Percentiles rank a stretch among this genome's conserved stretches.
These are phyloP conservation scores for Dendrobium catenatum DNA, from an alignment of 106 monocot species.

Conservation along the genomic window DNA sequence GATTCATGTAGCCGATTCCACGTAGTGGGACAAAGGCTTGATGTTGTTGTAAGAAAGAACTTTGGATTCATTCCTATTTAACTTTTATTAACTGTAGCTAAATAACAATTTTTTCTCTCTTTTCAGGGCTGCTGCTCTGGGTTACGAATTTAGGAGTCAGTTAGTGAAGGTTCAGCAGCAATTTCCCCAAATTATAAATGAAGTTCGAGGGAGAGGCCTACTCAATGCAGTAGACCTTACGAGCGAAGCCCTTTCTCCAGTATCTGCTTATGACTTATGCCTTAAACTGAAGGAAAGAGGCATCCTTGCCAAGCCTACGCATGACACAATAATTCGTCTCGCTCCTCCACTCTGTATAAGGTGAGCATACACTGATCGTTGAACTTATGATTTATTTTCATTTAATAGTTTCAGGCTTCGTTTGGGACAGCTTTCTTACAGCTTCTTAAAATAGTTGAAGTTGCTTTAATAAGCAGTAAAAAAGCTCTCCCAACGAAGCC, in stretches of 20 bases:
- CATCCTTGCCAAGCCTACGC: conserved; percentile 96
- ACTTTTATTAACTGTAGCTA: neutral
- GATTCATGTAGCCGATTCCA: too few relatives aligned
- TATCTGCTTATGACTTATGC: conserved; percentile 86
- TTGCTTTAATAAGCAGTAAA: neutral
- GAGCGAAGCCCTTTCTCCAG: conserved; percentile 54
- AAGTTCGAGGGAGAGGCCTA: conserved; percentile 82
- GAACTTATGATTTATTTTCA: too few relatives aligned
- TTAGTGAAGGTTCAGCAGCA: conserved; percentile 44
- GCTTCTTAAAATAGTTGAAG: too few relatives aligned
- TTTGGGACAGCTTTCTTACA: too few relatives aligned
- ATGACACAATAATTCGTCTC: conserved; percentile 88
- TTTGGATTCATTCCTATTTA: neutral
- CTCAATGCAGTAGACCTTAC: conserved; percentile 90
- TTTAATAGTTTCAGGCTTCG: too few relatives aligned
- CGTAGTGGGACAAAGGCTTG: too few relatives aligned
- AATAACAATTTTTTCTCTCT: neutral
- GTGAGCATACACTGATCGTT: conserved; percentile 20
- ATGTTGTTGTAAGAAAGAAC: neutral
- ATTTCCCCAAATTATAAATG: conserved; percentile 82
- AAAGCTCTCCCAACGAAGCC: too few relatives aligned
- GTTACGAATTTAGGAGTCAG: conserved; percentile 69
- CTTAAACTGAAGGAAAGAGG: conserved; percentile 93
- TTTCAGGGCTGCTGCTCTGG: conserved; percentile 72
- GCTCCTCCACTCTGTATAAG: conserved; percentile 92